Evolutionary conservation across 345 rosid genomes (phyloP), one percentile per base, ranked within the genome.

Genomic region (Odontarrhena argentea): DNA sequence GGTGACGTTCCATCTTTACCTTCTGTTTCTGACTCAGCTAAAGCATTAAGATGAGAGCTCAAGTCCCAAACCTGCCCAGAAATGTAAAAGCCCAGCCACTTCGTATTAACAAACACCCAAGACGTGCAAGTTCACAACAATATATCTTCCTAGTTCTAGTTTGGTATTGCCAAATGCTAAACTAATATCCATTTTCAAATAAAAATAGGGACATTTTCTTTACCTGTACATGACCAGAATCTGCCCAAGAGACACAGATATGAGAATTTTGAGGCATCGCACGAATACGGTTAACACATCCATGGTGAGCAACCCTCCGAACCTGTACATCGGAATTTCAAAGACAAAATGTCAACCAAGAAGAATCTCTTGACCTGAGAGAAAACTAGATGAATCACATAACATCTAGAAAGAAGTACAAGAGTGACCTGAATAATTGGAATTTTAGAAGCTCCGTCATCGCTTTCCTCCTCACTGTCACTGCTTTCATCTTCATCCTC

Each of bases 221-320:
- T 49, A 95, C 97, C 90, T 89, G 97, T 63, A 95, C 96, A 69
- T 83, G 89, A 60, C 96, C 87, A 34, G 92, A 80, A 74, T 91
- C 99, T 24, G 87, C 89, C 96, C 96, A 91, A 68, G 99, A 84
- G 58, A 93, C 97, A 62, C 93, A 88, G 45, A 95, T 86, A 60
- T 91, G 93, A 57, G 99, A 87, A 60, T 75, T 87, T 73, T 95
- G 96, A 28, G 83, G 47, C 99, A 91, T 91, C 51, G 97, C 84
- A 63, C 96, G 91, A 4, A 95, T 85, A 32, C 97, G 96, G 77
- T 95, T 91, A 55, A 95, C 82, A 76, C 82, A 86, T 48, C 99
- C 96, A 67, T 85, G 84, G 71, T 87, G 99, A 61, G 96, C 82
- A 56, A 89, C 84, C 78, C 83, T 89, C 13, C 84, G 82, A 73